Evolutionary conservation across 495 filamentous ascomycete species (phyloP).

Genomic region (Penicillium odoratum): DNA sequence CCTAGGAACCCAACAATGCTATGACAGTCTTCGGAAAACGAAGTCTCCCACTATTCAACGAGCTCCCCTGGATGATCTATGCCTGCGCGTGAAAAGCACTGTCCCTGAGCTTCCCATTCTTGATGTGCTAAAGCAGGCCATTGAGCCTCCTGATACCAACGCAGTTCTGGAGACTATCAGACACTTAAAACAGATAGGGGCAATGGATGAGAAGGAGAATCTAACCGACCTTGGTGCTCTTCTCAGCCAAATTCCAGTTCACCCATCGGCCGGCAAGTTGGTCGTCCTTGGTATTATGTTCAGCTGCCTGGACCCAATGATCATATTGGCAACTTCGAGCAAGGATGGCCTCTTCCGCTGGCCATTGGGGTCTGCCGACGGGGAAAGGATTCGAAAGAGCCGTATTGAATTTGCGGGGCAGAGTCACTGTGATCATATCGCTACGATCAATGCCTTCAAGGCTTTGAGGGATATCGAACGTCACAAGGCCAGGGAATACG

Average conservation of each 20-base stretch:
- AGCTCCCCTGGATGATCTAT: conserved; percentile 14
- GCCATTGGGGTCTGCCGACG: conserved; percentile 24
- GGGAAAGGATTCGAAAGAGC: conserved; percentile 27
- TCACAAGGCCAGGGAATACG: background rate
- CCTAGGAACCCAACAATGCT: conserved; percentile 50
- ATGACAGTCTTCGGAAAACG: conserved; percentile 46
- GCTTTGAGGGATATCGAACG: conserved; percentile 38
- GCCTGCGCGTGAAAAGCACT: conserved; percentile 17
- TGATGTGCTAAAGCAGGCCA: conserved; percentile 49
- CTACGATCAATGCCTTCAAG: conserved; percentile 50
- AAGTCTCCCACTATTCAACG: conserved; percentile 43
- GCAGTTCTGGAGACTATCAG: conserved; percentile 47
- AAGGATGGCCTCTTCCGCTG: conserved; percentile 45
- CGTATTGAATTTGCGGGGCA: conserved; percentile 42
- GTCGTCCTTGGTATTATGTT: conserved; percentile 60
- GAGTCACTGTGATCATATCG: conserved; percentile 54
- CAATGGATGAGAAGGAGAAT: conserved; percentile 49
- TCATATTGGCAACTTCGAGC: conserved; percentile 50
- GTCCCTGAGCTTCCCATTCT: conserved; percentile 27
- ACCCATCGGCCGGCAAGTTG: conserved; percentile 57
- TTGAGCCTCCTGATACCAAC: conserved; percentile 51
- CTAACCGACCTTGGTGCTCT: conserved; percentile 54
- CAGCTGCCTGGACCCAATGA: conserved; percentile 59
- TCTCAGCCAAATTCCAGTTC: conserved; percentile 47
- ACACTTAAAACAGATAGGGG: conserved; percentile 46